Evolutionary conservation across 768 basidiomycete species (phyloP), one percentile per base, ranked within the genome.

Genomic region (Mycena albidolilacea): DNA sequence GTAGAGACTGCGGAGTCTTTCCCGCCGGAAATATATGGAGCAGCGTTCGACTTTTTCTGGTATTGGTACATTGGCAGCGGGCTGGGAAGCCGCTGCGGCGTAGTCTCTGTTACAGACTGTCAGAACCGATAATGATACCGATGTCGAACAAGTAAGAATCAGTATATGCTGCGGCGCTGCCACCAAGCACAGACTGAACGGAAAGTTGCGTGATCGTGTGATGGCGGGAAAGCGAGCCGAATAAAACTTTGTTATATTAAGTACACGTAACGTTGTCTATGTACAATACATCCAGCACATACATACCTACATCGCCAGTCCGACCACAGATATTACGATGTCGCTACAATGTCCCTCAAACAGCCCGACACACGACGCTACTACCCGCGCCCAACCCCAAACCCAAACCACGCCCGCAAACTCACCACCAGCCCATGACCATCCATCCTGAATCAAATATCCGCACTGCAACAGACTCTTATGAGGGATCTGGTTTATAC

Each of bases 1-100:
- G 43, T 12, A 7, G 41, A 68, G 67, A 50, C 14, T 61, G n/a
- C 48, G 44, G 19, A 35, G 30, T 7, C 48, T 44, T 64, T 64
- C 69, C 64, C 69, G 59, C 62, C 68, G 52, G 39, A 6, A 5
- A 35, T 63, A 63, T 55, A 55, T 43, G 30, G 52, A 21, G 68
- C 50, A 23, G 30, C 23, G 12, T 23, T 37, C 55, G 43, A 46
- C 43, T 64, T 64, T 54, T 57, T 39, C 55, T 38, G 41, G 21
- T 44, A 38, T 46, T 50, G 68, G 21, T 3, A 14, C 41, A 15
- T 5, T 8, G 41, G 41, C 41, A 37, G 37, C 17, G 11, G 59
- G 30, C 30, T 30, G 38, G 11, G 66, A 39, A 35, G 58, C 59
- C 43, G 38, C 48, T 30, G 30, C 30, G 30, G 30, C 30, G 30